phyloP scores from a whole-genome alignment of 169 alveolate genomes.

The Perkinsus olseni region DNA sequence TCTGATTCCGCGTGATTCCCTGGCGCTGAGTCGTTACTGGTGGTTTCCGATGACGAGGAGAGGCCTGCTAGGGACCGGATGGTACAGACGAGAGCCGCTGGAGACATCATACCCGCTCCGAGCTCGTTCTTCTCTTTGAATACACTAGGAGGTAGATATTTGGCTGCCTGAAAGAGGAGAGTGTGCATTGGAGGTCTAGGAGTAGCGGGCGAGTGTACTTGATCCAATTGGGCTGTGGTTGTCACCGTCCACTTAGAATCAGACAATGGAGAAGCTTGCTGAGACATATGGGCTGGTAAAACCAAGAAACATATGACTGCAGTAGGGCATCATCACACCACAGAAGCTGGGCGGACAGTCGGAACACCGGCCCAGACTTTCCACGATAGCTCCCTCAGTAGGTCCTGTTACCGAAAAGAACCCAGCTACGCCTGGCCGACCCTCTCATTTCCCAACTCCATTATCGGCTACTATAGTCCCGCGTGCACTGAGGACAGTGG shows the following conservation, averaged over 20 bases:
- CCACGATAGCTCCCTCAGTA: neutral
- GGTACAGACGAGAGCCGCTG: neutral
- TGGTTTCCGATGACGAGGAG: neutral
- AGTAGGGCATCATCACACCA: neutral
- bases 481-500: too few relatives aligned
- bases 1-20: neutral
- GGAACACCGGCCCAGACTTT: neutral
- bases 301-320: neutral
- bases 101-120: neutral
- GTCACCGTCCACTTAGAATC: neutral
- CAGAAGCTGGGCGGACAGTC: neutral
- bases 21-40: neutral
- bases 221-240: neutral
- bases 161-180: neutral
- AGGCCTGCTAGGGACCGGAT: neutral
- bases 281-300: conserved; percentile 1
- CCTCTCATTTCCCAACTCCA: too few relatives aligned
- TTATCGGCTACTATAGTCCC: too few relatives aligned
- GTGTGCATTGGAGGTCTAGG: neutral
- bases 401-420: too few relatives aligned
- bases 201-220: neutral
- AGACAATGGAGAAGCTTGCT: neutral
- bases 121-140: neutral
- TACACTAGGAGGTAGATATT: neutral
- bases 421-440: too few relatives aligned